These are phyloP conservation scores for Suillus paluster DNA, from an alignment of 768 basidiomycete species.

Conservation along the genomic window DNA sequence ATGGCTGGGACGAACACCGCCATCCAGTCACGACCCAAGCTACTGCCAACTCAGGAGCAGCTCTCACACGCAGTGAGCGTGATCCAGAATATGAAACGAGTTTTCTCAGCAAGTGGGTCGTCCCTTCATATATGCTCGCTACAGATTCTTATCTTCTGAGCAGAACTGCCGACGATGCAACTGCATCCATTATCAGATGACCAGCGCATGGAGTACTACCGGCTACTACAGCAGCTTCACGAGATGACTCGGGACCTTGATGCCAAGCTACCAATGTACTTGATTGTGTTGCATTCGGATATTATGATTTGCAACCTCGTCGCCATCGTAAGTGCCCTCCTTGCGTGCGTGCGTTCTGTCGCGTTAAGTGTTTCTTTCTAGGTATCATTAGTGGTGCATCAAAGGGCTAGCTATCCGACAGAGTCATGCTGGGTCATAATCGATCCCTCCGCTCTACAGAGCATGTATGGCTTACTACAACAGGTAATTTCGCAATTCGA, in stretches of 20 bases:
- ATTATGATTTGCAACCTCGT: constrained; percentile 53
- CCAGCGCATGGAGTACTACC: constrained; percentile 56
- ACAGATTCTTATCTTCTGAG: constrained; percentile 14
- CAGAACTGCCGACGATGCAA: constrained; percentile 42
- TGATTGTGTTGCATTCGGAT: constrained; percentile 50
- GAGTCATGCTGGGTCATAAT: constrained; percentile 36
- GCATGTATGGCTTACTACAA: constrained; percentile 49
- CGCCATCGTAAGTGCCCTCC: constrained; percentile 56
- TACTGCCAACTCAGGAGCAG: constrained; percentile 37
- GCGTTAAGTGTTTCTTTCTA: constrained; percentile 22
- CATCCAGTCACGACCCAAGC: neutral
- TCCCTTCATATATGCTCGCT: constrained; percentile 15
- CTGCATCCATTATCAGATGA: constrained; percentile 51
- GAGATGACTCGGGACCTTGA: constrained; percentile 54
- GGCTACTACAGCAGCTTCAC: constrained; percentile 51
- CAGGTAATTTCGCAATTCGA: constrained; percentile 44
- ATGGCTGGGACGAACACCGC: neutral
- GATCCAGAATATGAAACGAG: constrained; percentile 37
- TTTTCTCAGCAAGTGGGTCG: constrained; percentile 38
- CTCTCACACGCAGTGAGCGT: constrained; percentile 30
- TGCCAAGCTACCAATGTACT: constrained; percentile 50
- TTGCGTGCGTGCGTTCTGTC: constrained; percentile 18
- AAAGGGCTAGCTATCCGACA: constrained; percentile 28
- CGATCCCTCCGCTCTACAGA: constrained; percentile 42
- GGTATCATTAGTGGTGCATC: constrained; percentile 48